A percentile compares a stretch with the other conserved stretches of the same genome.
phyloP scores from a whole-genome alignment of 78 protist genomes.

The Mantamonas sphyraenae region DNA sequence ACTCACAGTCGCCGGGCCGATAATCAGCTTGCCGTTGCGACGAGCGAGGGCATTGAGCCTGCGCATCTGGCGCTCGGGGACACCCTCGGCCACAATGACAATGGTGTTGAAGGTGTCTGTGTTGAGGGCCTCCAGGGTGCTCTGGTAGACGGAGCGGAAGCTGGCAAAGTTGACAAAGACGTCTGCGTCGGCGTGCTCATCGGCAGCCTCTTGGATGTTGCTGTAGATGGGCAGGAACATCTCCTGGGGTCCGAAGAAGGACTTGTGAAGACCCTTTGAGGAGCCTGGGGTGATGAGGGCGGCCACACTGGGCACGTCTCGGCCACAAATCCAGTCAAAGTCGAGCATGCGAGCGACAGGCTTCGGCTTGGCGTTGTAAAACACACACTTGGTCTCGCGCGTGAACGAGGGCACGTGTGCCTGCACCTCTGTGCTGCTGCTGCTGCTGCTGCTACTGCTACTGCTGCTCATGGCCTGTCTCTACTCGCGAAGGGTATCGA shows the following conservation, averaged over 20 bases:
- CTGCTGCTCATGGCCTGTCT: too few species aligned
- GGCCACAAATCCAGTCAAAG: slow-evolving; percentile 78
- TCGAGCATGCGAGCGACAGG: slow-evolving; percentile 82
- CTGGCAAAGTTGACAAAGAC: slow-evolving; percentile 88
- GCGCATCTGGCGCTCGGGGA: slow-evolving; percentile 79
- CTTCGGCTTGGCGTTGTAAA: slow-evolving; percentile 25
- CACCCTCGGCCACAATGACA: slow-evolving; percentile 85
- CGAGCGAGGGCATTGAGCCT: slow-evolving; percentile 43
- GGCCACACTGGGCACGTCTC: slow-evolving; percentile 80
- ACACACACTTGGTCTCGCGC: slow-evolving; percentile 12
- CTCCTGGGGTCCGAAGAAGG: slow-evolving; percentile 82
- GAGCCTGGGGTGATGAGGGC: slow-evolving; percentile 66
- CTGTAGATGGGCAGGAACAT: slow-evolving; percentile 67
- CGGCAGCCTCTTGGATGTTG: slow-evolving; percentile 47
- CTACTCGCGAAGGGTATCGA: too few species aligned
- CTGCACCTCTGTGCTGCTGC: too few species aligned
- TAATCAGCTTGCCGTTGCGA: slow-evolving; percentile 43
- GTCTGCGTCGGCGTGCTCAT: slow-evolving; percentile 53
- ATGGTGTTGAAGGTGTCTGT: slow-evolving; percentile 18
- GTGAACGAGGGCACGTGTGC: too few species aligned
- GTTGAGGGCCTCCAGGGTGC: slow-evolving; percentile 60
- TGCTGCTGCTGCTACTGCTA: too few species aligned
- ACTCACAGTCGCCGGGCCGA: slow-evolving; percentile 96
- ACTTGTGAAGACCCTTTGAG: slow-evolving; percentile 61
- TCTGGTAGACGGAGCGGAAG: slow-evolving; percentile 65